Conservation (phyloP, 371 early-diverging fungal genomes). For the Mucor lusitanicus region DNA sequence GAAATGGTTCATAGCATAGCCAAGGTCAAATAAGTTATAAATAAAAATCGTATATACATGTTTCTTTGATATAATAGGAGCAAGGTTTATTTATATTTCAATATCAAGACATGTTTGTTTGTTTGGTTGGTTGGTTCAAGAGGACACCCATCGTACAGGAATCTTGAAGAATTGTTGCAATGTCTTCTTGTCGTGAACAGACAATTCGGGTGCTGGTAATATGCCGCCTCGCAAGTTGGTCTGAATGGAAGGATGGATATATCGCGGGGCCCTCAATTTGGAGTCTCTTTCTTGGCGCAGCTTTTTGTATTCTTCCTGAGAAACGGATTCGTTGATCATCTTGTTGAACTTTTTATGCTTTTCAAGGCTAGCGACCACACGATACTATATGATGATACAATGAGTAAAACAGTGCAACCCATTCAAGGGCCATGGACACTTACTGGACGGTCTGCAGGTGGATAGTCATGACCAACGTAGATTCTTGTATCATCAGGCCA, state of each 20-base stretch:
- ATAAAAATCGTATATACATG: background rate
- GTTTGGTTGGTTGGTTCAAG: background rate
- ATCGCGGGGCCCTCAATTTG: constrained; percentile 38
- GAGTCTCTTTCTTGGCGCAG: constrained; percentile 38
- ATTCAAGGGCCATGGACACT: background rate
- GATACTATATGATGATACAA: constrained; percentile 27
- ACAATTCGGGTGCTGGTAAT: constrained; percentile 24
- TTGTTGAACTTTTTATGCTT: constrained; percentile 41
- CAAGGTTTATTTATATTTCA: background rate
- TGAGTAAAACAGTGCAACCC: background rate
- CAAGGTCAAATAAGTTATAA: constrained; percentile 56
- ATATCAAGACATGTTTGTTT: background rate
- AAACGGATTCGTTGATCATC: constrained; percentile 34
- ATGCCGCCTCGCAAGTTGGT: constrained; percentile 31
- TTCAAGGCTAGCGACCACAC: constrained; percentile 29
- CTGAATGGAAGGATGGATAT: constrained; percentile 51
- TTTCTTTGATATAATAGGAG: background rate
- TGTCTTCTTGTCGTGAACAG: constrained; percentile 16
- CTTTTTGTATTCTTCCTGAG: constrained; percentile 30
- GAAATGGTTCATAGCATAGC: constrained; percentile 84
- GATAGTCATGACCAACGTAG: constrained; percentile 53
- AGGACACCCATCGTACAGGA: constrained; percentile 5
- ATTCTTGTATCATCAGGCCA: constrained; percentile 52
- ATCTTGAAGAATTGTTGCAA: constrained; percentile 25
- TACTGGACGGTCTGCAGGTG: constrained; percentile 35